Evolutionary conservation across 176 grass and related monocot genomes (phyloP), one percentile per base, ranked within the genome.

Genomic region (Oryza glaberrima): DNA sequence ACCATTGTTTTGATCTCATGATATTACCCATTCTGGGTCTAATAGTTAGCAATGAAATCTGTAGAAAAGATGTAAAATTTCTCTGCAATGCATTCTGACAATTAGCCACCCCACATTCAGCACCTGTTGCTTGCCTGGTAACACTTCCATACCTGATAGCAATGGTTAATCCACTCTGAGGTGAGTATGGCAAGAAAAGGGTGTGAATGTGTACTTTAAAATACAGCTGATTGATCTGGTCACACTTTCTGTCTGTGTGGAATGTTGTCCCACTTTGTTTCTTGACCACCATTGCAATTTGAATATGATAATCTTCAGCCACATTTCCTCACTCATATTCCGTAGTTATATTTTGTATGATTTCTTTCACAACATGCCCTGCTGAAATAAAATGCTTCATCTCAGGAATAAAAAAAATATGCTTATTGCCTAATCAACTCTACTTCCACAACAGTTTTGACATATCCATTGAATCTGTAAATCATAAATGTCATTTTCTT

Each of bases 381-480:
- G 44, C 45, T 4, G 14, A 80, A 52, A 80, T 67, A 51, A 69
- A 15, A 15, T 0, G 1, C 19, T 34, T 4, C 6, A 70, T 13
- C 47, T 49, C 13, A 49, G 47, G 12, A 49, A 48, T 48, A 13
- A 48, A 12, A 48, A 14, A 5, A 3, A 76, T 19, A 7, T 15
- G 70, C 69, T 45, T 14, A 78, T 4, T 60, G 7, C 51, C 65
- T 11, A 78, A 78, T 72, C 52, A 64, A 15, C 47, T 72, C 12
- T 66, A 47, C 61, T 47, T 65, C 4, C 7, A 2, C 63, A 17
- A 79, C 32, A 41, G 47, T 64, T 85, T 60, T 78, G 17, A 20
- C 75, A 17, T 78, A 58, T 65, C 25, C 70, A 70, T 81, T 72
- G 40, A 13, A 79, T 72, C 20, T 3, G 49, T 72, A 65, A 23